These are phyloP conservation scores for Ceratocystiopsis minuta DNA, from an alignment of 2,329 filamentous ascomycete species.

Conservation along the genomic window DNA sequence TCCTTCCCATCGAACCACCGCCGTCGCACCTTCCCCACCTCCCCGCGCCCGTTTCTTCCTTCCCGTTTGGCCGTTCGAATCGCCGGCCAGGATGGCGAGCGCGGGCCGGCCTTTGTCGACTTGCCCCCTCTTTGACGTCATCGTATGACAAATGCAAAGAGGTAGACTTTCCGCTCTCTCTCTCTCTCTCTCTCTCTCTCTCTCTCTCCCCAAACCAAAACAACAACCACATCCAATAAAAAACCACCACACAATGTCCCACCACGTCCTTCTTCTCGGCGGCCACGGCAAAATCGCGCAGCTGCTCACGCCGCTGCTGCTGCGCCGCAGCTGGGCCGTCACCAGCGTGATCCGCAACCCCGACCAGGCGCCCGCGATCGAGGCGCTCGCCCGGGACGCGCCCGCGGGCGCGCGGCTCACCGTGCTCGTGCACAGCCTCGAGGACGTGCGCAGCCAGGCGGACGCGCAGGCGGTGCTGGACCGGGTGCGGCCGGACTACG, in stretches of 20 bases:
- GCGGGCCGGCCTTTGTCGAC: no score
- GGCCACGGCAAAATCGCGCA: constrained; percentile 68
- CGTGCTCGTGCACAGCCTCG: constrained; percentile 52
- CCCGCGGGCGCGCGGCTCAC: constrained; percentile 32
- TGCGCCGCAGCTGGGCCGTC: constrained; percentile 57
- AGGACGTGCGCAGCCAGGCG: constrained; percentile 45
- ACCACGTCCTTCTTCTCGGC: constrained; percentile 54
- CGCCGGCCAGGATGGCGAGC: no score
- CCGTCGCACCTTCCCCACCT: no score
- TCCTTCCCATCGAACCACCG: no score
- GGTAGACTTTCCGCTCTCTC: no score
- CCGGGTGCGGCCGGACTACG: constrained; percentile 42
- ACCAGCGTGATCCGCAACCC: constrained; percentile 59
- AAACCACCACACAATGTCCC: constrained; percentile 8
- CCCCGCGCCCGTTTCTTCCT: no score
- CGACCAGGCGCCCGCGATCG: constrained; percentile 47
- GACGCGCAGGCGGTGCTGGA: constrained; percentile 46
- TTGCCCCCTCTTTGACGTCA: no score
- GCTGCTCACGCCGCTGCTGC: constrained; percentile 56
- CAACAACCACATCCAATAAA: background rate
- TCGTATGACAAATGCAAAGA: no score
- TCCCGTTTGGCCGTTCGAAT: no score
- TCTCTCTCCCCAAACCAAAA: background rate
- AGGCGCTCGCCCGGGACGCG: constrained; percentile 25
- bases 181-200: no score